Evolutionary conservation across 1,284 basidiomycete species (phyloP), one percentile per base, ranked within the genome.

Genomic region (Omphalotus olearius): DNA sequence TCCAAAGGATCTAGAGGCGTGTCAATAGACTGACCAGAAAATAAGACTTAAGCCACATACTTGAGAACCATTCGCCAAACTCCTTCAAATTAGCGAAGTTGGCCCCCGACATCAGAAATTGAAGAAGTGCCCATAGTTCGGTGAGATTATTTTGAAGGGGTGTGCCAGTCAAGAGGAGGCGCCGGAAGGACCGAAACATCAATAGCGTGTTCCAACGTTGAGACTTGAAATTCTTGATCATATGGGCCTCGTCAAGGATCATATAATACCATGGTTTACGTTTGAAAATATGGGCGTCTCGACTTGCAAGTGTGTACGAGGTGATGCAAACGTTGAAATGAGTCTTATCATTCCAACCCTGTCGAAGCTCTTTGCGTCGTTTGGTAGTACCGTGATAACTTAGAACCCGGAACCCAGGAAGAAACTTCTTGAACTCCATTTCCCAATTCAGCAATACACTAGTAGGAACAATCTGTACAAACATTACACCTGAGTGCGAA

Each of bases 401-500:
- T 35, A 98, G 74, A 51, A 92, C 84, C 61, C 85, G 90, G 78
- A 98, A 95, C 1, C 94, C 95, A 0, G 95, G 95, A 2, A 98
- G 74, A 65, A 98, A 98, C 69, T 97, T 97, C 69, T 98, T 97
- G 76, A 98, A 98, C 67, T 98, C 95, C 90, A 98, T 96, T 67
- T 97, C 95, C 95, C 95, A 98, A 65, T 98, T 98, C 53, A 98
- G 77, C 57, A 98, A 80, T 52, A 98, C 95, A 56, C 91, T 93
- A 1, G 95, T 98, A 1, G 95, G 93, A 10, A 96, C 94, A 60
- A 98, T 85, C 81, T 82, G 36, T 5, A 3, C 30, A 33, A 11
- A 26, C 44, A 49, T 44, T 44, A 26, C 57, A 45, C 36, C 35
- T 52, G 17, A 52, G 35, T 35, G 46, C 35, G 37, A 18, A 39